Base-by-base conservation (phyloP, 1,284 basidiomycete species). In the Cryptococcus depauperatus region DNA sequence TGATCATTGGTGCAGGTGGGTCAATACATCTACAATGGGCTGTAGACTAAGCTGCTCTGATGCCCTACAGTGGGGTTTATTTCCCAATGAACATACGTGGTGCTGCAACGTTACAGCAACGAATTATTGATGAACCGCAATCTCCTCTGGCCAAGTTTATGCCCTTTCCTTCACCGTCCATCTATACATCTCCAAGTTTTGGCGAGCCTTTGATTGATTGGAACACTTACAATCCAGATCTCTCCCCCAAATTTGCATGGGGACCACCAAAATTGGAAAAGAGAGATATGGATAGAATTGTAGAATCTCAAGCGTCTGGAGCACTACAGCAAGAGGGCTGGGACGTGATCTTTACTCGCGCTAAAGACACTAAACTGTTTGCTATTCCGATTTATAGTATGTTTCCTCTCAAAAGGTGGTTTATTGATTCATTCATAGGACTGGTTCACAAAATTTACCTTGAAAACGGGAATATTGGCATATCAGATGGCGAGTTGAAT, bases 1-100 rank as follows among this genome's bases (percentile, higher is more conserved):
- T 4, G 38, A 44, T 26, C 57, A 59, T 42, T 59, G 57, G 57
- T 50, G 51, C 4, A 50, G 50, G 57, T 59, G 42, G 43, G 57
- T 49, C 14, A 11, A 5, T 6, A 21, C 41, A 10, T 28, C 43
- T n/a, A 9, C 10, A 18, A 30, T 30, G 13, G 11, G 29, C 11
- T 30, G 5, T 30, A 30, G 5, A 6, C 29, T 30, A 30, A 30
- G 16, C 13, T n/a, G n/a, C n/a, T n/a, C n/a, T n/a, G n/a, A n/a
- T 16, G 29, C 29, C 29, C 11, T 11, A 11, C 5, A 30, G 29
- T 30, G 29, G 29, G 16, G 13, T 30, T 16, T 30, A 30, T 30
- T 30, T 30, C 21, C 37, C 19, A n/a, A n/a, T n/a, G n/a, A n/a
- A n/a, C n/a, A n/a, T n/a, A n/a, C n/a, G n/a, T n/a, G n/a, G n/a